These are phyloP conservation scores for Chalaropsis ovoidea DNA, from an alignment of 2,329 filamentous ascomycete genomes.

Conservation along the genomic window DNA sequence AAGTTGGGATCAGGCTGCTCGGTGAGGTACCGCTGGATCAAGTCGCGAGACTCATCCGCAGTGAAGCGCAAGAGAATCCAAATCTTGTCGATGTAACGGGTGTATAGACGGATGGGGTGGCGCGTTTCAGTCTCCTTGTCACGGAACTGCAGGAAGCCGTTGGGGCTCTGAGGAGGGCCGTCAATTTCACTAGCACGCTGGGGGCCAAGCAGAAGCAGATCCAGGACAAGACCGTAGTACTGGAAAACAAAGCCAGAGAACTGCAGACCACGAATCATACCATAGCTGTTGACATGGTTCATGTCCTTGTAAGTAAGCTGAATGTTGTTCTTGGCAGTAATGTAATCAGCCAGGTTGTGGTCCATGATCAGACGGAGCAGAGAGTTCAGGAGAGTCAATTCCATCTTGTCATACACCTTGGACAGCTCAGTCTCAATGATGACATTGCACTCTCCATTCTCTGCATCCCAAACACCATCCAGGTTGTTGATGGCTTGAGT, in stretches of 20 bases:
- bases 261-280: conserved; percentile 93
- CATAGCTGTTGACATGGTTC: conserved; percentile 98
- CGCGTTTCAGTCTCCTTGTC: conserved; percentile 84
- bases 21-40: conserved; percentile 95
- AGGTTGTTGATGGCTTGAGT: conserved; percentile 98
- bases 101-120: conserved; percentile 96
- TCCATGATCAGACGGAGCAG: conserved; percentile 95
- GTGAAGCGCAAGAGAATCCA: conserved; percentile 96
- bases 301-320: conserved; percentile 99
- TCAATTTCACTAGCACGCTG: conserved; percentile 98
- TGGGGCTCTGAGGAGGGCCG: conserved; percentile 82
- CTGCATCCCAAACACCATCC: conserved; percentile 85
- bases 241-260: conserved; percentile 99
- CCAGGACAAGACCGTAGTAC: conserved; percentile 92
- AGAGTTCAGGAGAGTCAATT: conserved; percentile 88
- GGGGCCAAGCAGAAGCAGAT: conserved; percentile 80
- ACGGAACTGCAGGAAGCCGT: conserved; percentile 95
- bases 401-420: conserved; percentile 99
- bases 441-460: conserved; percentile 93
- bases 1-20: conserved; percentile 98
- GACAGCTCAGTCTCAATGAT: conserved; percentile 97
- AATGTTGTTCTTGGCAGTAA: conserved; percentile 98
- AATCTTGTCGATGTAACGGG: conserved; percentile 93
- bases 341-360: conserved; percentile 97
- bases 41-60: conserved; percentile 85